Conservation (phyloP, 1,284 basidiomycete genomes). For the Trichosporon faecale region DNA sequence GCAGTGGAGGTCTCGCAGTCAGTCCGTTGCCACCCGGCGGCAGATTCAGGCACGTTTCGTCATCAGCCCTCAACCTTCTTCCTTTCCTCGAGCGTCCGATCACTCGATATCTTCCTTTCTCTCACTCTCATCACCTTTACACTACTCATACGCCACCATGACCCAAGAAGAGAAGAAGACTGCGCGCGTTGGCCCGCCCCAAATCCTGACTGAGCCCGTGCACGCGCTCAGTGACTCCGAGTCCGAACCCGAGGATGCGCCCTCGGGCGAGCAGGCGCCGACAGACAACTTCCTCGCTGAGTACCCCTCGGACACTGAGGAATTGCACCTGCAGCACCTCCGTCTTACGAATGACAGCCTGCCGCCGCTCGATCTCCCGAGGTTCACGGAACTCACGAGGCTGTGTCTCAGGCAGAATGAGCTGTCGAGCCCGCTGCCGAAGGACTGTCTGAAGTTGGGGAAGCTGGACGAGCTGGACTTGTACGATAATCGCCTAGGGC, state of each 20-base stretch:
- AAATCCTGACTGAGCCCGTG: constrained; percentile 23
- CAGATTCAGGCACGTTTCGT: background rate
- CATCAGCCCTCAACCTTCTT: background rate
- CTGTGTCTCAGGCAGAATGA: constrained; percentile 86
- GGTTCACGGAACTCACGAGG: constrained; percentile 69
- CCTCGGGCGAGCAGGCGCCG: constrained; percentile 21
- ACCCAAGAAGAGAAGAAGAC: background rate
- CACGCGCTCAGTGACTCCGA: constrained; percentile 30
- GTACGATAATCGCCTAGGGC: constrained; percentile 90
- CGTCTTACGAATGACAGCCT: constrained; percentile 64
- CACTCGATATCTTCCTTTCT: background rate
- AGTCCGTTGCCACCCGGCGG: background rate
- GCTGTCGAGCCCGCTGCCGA: constrained; percentile 67
- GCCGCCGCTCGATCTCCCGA: constrained; percentile 58
- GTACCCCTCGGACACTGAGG: constrained; percentile 68
- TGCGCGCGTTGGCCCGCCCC: background rate
- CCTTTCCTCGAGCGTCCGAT: background rate
- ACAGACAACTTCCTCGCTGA: constrained; percentile 55
- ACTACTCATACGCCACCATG: background rate
- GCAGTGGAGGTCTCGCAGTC: too few species aligned
- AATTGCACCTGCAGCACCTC: constrained; percentile 84
- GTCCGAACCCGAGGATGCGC: constrained; percentile 30
- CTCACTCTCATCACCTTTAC: background rate
- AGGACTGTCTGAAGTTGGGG: constrained; percentile 63
- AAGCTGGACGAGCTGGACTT: constrained; percentile 85